A percentile compares a stretch with the other conserved stretches of the same genome.
Conservation (phyloP, 208 protist genomes). For the Crithidia expoeki region DNA sequence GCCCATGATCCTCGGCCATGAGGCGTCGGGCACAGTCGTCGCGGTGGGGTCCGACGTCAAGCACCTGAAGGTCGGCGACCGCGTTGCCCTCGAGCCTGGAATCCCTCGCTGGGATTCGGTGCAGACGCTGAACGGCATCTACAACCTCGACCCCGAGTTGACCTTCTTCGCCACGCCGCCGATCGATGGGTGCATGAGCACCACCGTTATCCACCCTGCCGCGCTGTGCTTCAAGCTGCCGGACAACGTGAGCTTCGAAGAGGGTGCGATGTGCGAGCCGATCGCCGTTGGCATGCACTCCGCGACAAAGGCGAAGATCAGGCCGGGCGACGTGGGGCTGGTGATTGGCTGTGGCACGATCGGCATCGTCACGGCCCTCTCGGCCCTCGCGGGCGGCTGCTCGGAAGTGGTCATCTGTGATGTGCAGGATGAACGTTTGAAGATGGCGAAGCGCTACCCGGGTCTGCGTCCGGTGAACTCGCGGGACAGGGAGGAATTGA, state of each 20-base stretch:
- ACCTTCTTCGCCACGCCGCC: slow-evolving; percentile 79
- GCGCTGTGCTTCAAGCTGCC: slow-evolving; percentile 69
- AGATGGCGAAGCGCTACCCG: slow-evolving; percentile 36
- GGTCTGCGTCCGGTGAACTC: slow-evolving; percentile 46
- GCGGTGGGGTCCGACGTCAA: slow-evolving; percentile 52
- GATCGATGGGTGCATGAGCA: slow-evolving; percentile 53
- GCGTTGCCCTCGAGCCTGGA: slow-evolving; percentile 75
- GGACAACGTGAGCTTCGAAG: slow-evolving; percentile 65
- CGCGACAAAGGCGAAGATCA: slow-evolving; percentile 53
- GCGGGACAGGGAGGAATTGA: slow-evolving; percentile 30
- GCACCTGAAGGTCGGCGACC: slow-evolving; percentile 61
- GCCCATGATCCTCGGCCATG: slow-evolving; percentile 76
- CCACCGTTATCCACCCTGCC: slow-evolving; percentile 58
- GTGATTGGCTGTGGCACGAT: slow-evolving; percentile 53
- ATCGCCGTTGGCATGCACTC: slow-evolving; percentile 63
- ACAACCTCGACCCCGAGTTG: slow-evolving; percentile 77
- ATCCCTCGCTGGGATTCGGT: slow-evolving; percentile 59
- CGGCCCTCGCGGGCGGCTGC: slow-evolving; percentile 52
- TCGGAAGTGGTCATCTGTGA: slow-evolving; percentile 54
- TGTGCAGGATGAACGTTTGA: slow-evolving; percentile 35
- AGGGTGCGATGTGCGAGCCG: slow-evolving; percentile 76
- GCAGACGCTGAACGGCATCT: slow-evolving; percentile 60
- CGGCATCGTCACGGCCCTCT: slow-evolving; percentile 52
- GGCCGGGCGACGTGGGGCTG: slow-evolving; percentile 40
- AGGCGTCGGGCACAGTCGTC: slow-evolving; percentile 61